Percentiles rank a stretch among this genome's conserved stretches.
phyloP scores from a whole-genome alignment of 306 rosid genomes.

The Fagus sylvatica region DNA sequence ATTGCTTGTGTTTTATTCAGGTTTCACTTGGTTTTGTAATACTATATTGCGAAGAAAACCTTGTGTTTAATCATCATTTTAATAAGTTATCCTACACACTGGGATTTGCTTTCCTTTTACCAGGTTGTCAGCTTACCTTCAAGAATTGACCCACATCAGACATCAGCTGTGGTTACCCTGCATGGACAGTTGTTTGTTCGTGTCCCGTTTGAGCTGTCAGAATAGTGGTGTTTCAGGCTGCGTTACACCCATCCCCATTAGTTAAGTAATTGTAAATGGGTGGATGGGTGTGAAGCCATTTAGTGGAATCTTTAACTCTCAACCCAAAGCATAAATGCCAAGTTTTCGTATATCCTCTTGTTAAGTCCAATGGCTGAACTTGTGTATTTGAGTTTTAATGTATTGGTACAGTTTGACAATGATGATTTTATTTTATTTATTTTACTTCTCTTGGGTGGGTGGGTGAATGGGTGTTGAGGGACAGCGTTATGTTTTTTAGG shows the following conservation, averaged over 20 bases:
- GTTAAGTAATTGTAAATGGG: conserved; percentile 1
- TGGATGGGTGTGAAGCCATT: conserved; percentile 23
- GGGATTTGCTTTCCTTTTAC: conserved; percentile 13
- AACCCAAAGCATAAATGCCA: not conserved
- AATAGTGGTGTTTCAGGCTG: conserved; percentile 32
- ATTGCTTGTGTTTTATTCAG: not conserved
- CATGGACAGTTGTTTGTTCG: conserved; percentile 98
- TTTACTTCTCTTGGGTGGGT: no score
- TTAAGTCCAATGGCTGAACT: conserved; percentile 7
- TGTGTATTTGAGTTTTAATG: conserved; percentile 5
- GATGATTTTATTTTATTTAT: conserved; percentile 21
- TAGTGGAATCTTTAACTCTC: conserved; percentile 15
- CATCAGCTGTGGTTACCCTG: conserved; percentile 95
- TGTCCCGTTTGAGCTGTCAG: conserved; percentile 84
- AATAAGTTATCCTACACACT: not conserved
- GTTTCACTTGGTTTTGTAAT: not conserved
- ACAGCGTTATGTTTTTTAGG: not conserved
- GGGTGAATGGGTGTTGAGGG: not conserved
- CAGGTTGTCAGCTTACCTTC: conserved; percentile 89
- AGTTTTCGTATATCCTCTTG: conserved; percentile 28
- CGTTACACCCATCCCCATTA: conserved; percentile 7
- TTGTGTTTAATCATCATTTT: not conserved
- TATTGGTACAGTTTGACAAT: conserved; percentile 19
- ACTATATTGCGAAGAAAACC: no score
- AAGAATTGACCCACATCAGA: conserved; percentile 95